phyloP scores from a whole-genome alignment of 805 yeast species.

The Tetrapisispora namnaoensis region DNA sequence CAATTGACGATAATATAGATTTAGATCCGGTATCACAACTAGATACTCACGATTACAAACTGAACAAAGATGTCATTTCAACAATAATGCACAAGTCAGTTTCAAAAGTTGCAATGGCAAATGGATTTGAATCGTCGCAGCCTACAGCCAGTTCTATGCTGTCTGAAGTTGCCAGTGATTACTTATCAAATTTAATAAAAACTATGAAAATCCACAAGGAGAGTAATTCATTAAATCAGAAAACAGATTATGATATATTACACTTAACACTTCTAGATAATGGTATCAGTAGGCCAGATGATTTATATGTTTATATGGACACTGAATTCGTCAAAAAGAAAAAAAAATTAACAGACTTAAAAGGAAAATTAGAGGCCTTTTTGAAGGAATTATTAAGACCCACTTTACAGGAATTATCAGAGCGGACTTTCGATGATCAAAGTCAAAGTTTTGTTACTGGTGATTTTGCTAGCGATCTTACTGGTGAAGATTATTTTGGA shows the following conservation, averaged over 20 bases:
- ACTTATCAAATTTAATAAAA: conserved; percentile 61
- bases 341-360: conserved; percentile 58
- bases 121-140: conserved; percentile 82
- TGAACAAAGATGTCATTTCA: conserved; percentile 51
- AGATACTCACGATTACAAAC: conserved; percentile 50
- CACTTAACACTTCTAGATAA: conserved; percentile 65
- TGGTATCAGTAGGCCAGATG: conserved; percentile 75
- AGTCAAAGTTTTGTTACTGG: conserved; percentile 93
- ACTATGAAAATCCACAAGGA: conserved; percentile 66
- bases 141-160: conserved; percentile 67
- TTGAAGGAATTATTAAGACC: conserved; percentile 80
- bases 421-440: conserved; percentile 73
- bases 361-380: conserved; percentile 54
- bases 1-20: conserved; percentile 52
- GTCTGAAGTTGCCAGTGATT: conserved; percentile 76
- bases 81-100: conserved; percentile 59
- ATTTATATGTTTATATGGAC: conserved; percentile 59
- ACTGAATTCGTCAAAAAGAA: conserved; percentile 65
- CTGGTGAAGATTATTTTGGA: conserved; percentile 96
- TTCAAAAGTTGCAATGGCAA: conserved; percentile 76
- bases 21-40: conserved; percentile 76
- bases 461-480: conserved; percentile 78
- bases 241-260: conserved; percentile 36
- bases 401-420: conserved; percentile 57
- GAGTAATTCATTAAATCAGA: conserved; percentile 34